Base-by-base conservation (phyloP, 2,329 filamentous ascomycete genomes). In the Xylariaceae sp. region DNA sequence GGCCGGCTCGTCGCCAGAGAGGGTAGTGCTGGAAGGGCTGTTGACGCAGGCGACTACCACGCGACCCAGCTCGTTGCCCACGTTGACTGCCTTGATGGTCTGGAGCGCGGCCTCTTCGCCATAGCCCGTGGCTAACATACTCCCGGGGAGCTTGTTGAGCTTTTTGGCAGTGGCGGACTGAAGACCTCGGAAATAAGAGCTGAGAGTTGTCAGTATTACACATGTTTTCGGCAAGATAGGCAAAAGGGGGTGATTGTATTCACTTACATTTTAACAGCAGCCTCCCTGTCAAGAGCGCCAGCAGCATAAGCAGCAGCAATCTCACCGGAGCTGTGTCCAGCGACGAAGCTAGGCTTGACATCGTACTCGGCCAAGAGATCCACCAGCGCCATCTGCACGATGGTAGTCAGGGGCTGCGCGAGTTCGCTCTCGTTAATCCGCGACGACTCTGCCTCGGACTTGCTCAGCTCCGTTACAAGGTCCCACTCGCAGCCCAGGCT, bases 261-360 rank as follows among this genome's bases (percentile, higher is more conserved):
- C 15, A 34, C 26, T 33, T 38, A 12, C 64, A 62, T 44, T 4
- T 48, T 44, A 11, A 61, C 56, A 1, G 63, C 63, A 6, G 59
- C 47, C 28, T 52, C 34, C 4, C 48, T 37, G 2, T 50, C 51
- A 3, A 65, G 32, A 3, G 43, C 46, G 3, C 59, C 58, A 0
- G 57, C 46, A 0, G 62, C 55, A 43, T 64, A 67, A 0, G 61
- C 64, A 8, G 61, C 65, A 0, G 58, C 62, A 12, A 67, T 65
- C 34, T 67, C 64, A 3, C 65, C 65, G 3, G 52, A 59, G 1
- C 61, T 65, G 34, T 68, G 65, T 1, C 65, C 63, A 1, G 61
- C 47, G 1, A 67, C 61, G 0, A 54, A 56, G 1, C 42, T 23
- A 0, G 62, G 57, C 0, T 30, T 21, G 3, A 68, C 46, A 0